Evolutionary conservation across 768 basidiomycete species (phyloP), one percentile per base, ranked within the genome.

Genomic region (Russula foetens): DNA sequence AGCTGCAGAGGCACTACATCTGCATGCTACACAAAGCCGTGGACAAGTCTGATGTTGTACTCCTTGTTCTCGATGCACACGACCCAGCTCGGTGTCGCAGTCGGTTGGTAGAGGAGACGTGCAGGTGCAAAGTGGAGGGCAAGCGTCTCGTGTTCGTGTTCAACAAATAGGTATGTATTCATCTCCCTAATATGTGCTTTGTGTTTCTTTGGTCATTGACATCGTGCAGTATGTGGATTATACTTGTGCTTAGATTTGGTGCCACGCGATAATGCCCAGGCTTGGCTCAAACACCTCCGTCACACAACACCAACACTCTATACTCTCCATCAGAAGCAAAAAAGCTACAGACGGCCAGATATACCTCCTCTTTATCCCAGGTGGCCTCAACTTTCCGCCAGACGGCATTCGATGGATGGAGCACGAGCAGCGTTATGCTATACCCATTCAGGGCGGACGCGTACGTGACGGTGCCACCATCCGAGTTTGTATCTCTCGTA

Each of bases 221-320:
- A n/a, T n/a, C n/a, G n/a, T n/a, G n/a, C n/a, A n/a, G n/a, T n/a
- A n/a, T n/a, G n/a, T n/a, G n/a, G n/a, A n/a, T n/a, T n/a, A n/a
- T n/a, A n/a, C n/a, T n/a, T n/a, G n/a, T n/a, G n/a, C n/a, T n/a
- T 66, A 97, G 95, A 98, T 72, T 82, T 99, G 21, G 86, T 98
- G 11, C 92, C 96, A 5, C 80, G 84, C 49, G 81, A 84, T 15
- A 95, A 96, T 66, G 91, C 94, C 98, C 26, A 85, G n/a, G n/a
- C n/a, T n/a, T n/a, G n/a, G n/a, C n/a, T n/a, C n/a, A n/a, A n/a
- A n/a, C n/a, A n/a, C n/a, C 81, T 99, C 19, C 85, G 94, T 21
- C 92, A 96, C 70, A 83, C 86, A 7, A 94, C 92, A 3, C 94
- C 95, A 0, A 94, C 94, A 0, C 81, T 98, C 43, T n/a, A n/a